Base-by-base conservation (phyloP, 257 asterid genomes). In the Ophiorrhiza pumila region DNA sequence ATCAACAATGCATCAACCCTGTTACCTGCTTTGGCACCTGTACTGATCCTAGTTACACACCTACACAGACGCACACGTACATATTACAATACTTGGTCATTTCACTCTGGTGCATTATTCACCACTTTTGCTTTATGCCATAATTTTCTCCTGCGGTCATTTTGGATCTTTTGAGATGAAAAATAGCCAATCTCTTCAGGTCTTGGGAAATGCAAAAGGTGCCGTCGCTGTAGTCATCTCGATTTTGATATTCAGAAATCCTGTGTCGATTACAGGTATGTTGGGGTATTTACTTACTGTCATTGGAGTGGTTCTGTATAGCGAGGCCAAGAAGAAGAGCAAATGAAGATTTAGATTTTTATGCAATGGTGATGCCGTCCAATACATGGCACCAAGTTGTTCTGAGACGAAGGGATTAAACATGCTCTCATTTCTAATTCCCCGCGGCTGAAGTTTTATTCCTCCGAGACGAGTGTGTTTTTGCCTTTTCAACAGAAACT, bases 141-240 rank as follows among this genome's bases (percentile, higher is more conserved):
- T 34, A 17, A 50, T 12, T 10, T 35, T 31, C 4, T 22, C 2
- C 15, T 2, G 7, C 7, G 3, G 39, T 67, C 9, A 20, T n/a
- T 3, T 52, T 27, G 32, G 23, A 23, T 7, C 41, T n/a, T 32
- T 20, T 39, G 29, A 45, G 4, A 22, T 29, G 53, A 35, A 41
- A 60, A 47, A 37, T 45, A 47, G 12, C 25, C 57, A 61, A 57
- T 73, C 42, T 68, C n/a, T 70, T 55, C 49, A 77, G 85, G 85
- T 81, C 35, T 50, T 81, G 58, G 85, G 85, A 47, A 80, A 81
- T 74, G 85, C 85, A 47, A 81, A 77, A 71, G 82, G 82, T 2
- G 82, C 82, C 23, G 78, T 81, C 42, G 80, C 82, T 32, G 85
- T 81, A 25, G 82, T 81, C 9, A 81, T 81, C 71, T 81, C 82